Evolutionary conservation across 2,329 filamentous ascomycete genomes (phyloP).

Genomic region (Cytospora paraplurivora): DNA sequence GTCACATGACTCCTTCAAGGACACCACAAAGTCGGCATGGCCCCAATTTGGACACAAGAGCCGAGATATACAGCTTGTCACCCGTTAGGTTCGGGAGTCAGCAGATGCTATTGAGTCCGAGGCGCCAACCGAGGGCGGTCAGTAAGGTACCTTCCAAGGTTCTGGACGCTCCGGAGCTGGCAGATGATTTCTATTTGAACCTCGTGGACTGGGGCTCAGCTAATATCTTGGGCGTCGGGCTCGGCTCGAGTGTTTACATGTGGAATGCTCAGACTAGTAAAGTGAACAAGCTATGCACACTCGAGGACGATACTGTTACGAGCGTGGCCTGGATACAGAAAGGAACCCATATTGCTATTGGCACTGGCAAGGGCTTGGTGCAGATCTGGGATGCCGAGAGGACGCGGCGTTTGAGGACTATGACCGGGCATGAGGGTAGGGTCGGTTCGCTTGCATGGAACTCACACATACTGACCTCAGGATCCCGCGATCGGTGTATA

Average conservation of each 20-base stretch:
- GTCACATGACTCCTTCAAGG: conserved; percentile 85
- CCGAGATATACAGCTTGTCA: conserved; percentile 93
- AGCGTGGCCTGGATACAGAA: conserved; percentile 99
- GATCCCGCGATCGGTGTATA: conserved; percentile 89
- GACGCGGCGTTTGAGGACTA: conserved; percentile 81
- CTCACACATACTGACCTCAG: conserved; percentile 93
- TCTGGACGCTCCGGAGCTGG: conserved; percentile 90
- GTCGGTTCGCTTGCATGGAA: conserved; percentile 98
- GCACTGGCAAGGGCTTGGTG: conserved; percentile 89
- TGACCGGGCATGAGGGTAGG: conserved; percentile 93
- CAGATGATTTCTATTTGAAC: conserved; percentile 97
- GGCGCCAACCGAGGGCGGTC: conserved; percentile 84
- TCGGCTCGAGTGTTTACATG: conserved; percentile 95
- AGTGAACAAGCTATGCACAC: conserved; percentile 90
- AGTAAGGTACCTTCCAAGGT: conserved; percentile 98
- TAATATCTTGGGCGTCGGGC: conserved; percentile 88
- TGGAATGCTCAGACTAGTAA: conserved; percentile 93
- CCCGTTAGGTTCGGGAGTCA: conserved; percentile 93
- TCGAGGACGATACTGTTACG: conserved; percentile 91
- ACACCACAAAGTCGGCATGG: conserved; percentile 88
- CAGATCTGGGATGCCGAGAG: conserved; percentile 97
- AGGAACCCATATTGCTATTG: conserved; percentile 93
- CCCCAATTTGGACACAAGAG: conserved; percentile 83
- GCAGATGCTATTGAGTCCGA: conserved; percentile 86
- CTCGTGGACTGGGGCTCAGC: conserved; percentile 97